Conservation (phyloP, 768 basidiomycete species). For the Vararia minispora region DNA sequence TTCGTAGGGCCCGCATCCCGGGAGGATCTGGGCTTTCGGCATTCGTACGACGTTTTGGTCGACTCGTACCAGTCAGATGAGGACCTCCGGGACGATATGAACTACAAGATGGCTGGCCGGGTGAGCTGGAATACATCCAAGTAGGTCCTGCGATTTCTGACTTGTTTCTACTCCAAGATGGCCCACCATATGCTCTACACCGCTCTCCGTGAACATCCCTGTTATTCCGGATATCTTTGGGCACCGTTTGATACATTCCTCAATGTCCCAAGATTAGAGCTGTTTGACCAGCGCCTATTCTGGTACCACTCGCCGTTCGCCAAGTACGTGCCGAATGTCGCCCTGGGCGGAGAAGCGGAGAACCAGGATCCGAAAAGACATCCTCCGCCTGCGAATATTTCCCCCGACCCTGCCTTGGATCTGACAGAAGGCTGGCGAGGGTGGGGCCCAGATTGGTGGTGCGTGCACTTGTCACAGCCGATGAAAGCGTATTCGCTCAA, state of each 20-base stretch:
- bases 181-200: conserved; percentile 45
- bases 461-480: conserved; percentile 6
- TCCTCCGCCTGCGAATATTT: conserved; percentile 29
- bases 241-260: conserved; percentile 40
- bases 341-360: conserved; percentile 15
- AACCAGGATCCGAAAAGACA: conserved; percentile 19
- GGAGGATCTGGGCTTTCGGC: conserved; percentile 34
- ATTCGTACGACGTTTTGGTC: conserved; percentile 39
- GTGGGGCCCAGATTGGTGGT: conserved; percentile 35
- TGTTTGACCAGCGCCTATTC: conserved; percentile 32
- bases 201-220: conserved; percentile 28
- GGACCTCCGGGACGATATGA: conserved; percentile 24
- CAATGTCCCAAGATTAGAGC: conserved; percentile 36
- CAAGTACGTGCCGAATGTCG: conserved; percentile 30
- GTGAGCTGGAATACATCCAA: no score
- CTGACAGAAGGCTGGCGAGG: conserved; percentile 30
- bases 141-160: conserved; percentile 15
- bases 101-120: conserved; percentile 33
- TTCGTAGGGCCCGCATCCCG: conserved; percentile 36
- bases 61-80: conserved; percentile 36
- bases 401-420: conserved; percentile 28
- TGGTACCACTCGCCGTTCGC: conserved; percentile 43
- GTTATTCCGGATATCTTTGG: conserved; percentile 43
- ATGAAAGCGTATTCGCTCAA: not conserved
- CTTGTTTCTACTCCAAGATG: conserved; percentile 20